Evolutionary conservation across 768 basidiomycete genomes (phyloP).

Genomic region (Suillus subluteus): DNA sequence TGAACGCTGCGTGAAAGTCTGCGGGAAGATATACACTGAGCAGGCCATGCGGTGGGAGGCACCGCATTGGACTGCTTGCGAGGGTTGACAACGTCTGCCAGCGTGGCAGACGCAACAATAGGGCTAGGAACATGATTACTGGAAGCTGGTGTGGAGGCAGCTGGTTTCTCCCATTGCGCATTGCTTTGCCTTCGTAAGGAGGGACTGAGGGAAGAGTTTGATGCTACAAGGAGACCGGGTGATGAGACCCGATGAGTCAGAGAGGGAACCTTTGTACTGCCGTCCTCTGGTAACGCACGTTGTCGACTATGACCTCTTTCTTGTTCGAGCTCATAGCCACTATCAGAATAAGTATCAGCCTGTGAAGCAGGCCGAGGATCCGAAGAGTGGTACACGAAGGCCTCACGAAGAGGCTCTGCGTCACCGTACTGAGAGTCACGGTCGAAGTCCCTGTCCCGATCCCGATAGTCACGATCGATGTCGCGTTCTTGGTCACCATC

Average conservation of each 20-base stretch:
- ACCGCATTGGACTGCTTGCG: slow-evolving; percentile 61
- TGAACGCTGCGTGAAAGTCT: slow-evolving; percentile 87
- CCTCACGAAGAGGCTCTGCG: slow-evolving; percentile 59
- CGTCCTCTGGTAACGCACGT: slow-evolving; percentile 66
- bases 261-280: slow-evolving; percentile 38
- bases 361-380: slow-evolving; percentile 61
- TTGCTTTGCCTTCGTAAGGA: slow-evolving; percentile 68
- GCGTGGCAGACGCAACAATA: slow-evolving; percentile 57
- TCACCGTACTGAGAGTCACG: slow-evolving; percentile 63
- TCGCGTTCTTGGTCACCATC: slow-evolving; percentile 72
- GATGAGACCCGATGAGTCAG: slow-evolving; percentile 60
- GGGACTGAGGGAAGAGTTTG: slow-evolving; percentile 68
- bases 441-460: slow-evolving; percentile 51
- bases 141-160: slow-evolving; percentile 49
- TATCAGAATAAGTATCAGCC: slow-evolving; percentile 78
- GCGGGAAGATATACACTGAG: slow-evolving; percentile 64
- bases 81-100: slow-evolving; percentile 67
- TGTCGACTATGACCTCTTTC: slow-evolving; percentile 69
- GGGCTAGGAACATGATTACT: slow-evolving; percentile 64
- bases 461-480: slow-evolving; percentile 58
- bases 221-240: slow-evolving; percentile 63
- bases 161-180: slow-evolving; percentile 64
- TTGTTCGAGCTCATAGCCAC: slow-evolving; percentile 78
- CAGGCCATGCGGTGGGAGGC: slow-evolving; percentile 56
- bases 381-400: slow-evolving; percentile 59